Evolutionary conservation across 192 early-diverging fungal genomes (phyloP).

Genomic region (Cladochytrium replicatum): DNA sequence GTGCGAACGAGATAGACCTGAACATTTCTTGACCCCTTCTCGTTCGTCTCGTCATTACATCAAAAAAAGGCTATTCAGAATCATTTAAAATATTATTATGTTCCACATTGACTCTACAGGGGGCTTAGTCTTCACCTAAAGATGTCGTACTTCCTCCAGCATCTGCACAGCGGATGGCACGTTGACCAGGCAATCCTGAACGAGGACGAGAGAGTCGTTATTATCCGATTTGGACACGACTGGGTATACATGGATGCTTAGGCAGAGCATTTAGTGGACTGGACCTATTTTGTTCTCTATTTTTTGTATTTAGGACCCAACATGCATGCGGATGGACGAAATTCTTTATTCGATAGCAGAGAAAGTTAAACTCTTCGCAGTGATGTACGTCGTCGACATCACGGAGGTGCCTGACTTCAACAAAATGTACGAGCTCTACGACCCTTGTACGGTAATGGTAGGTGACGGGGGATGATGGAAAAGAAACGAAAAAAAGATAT

Average conservation of each 20-base stretch:
- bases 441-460: conserved; percentile 97
- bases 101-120: too few species aligned
- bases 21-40: too few species aligned
- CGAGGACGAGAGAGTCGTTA: conserved; percentile 94
- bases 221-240: conserved; percentile 96
- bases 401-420: conserved; percentile 78
- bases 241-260: conserved; percentile 40
- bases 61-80: too few species aligned
- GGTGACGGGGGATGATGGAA: conserved; percentile 50
- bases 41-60: too few species aligned
- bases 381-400: conserved; percentile 93
- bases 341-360: conserved; percentile 85
- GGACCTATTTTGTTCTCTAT: conserved; percentile 2
- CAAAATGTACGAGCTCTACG: conserved; percentile 98
- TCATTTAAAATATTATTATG: too few species aligned
- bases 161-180: conserved; percentile 62
- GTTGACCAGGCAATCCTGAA: conserved; percentile 97
- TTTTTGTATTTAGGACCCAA: conserved; percentile 47
- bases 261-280: not conserved
- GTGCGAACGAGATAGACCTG: too few species aligned
- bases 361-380: conserved; percentile 97
- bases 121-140: too few species aligned
- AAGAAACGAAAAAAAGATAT: not conserved
- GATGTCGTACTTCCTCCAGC: conserved; percentile 41
- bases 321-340: conserved; percentile 99